Evolutionary conservation across 2,329 filamentous ascomycete genomes (phyloP), one percentile per base, ranked within the genome.

Genomic region (Sphaerulina vaccinii): DNA sequence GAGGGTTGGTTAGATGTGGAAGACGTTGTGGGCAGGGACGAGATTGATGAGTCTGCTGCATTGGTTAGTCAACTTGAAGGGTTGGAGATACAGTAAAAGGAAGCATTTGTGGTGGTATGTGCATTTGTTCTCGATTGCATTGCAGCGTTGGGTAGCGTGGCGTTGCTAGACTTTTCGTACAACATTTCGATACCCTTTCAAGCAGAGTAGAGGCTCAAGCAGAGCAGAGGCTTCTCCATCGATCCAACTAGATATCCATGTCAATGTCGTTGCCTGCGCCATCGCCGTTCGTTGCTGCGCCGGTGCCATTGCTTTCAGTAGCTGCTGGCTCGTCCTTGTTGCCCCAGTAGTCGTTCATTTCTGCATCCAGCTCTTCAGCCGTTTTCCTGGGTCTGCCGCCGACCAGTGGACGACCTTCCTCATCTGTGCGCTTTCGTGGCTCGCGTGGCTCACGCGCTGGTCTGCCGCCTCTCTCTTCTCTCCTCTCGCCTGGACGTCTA

Each of bases 291-390:
- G 50, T 49, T 13, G 54, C 56, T 40, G 57, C 58, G 40, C 52
- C 56, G 41, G 54, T 63, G 65, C 70, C 19, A 67, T 73, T 29
- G 16, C 45, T 39, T 23, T 48, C 45, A 2, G 45, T 24, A 10
- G 50, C 40, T 24, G 43, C 46, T 70, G 73, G n/a, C 65, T 70
- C 45, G 66, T 71, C 41, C 72, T 70, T 51, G 63, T 67, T 41
- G 63, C 70, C 84, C 76, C 90, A 96, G 71, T 96, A 96, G 67
- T 96, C 89, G 23, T 86, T 90, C 91, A 96, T 96, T 73, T 96
- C 91, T n/a, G 88, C 89, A 69, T 96, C 91, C 35, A 96, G 77
- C 68, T 96, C 89, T 63, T 95, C 88, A 61, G 90, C 87, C 0
- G 91, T 96, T 80, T 95, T 96, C 72, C 83, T 86, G 2, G 84